Evolutionary conservation across 495 filamentous ascomycete species (phyloP), one percentile per base, ranked within the genome.

Genomic region (Daldinia vernicosa): DNA sequence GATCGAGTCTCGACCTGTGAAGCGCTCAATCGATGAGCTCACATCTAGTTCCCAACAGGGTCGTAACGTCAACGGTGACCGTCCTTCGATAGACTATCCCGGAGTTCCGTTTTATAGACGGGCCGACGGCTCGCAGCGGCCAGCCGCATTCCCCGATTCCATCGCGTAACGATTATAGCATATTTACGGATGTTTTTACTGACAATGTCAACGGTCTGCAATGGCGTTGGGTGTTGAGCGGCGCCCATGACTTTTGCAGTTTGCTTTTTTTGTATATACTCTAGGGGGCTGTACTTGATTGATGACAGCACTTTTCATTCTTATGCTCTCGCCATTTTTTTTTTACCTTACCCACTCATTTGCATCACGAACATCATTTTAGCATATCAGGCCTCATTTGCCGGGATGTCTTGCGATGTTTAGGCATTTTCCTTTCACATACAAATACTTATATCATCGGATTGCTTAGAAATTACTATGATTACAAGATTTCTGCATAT

Each of bases 21-120:
- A 77, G 17, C 73, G 75, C 32, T 60, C 70, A 2, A 75, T 75
- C n/a, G 75, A 77, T 12, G 73, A 77, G 15, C 74, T 77, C 22
- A 63, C 66, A n/a, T 14, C 68, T 6, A 66, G 51, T n/a, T 72
- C 64, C 24, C 74, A 76, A 45, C 64, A 72, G 37, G 70, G 74
- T 43, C 75, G 75, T 17, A 72, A 70, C 35, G 60, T 76, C 3
- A 71, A 73, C 30, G 75, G 75, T 15, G 68, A 76, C 14, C 70
- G 73, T 12, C 63, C 74, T 19, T 63, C 68, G 17, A 70, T 77
- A 60, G 64, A 66, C 37, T 71, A 74, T 15, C 57, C 66, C 12
- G 65, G 64, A 0, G 61, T 72, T 9, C 57, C 65, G 2, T 62
- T 68, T 9, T 77, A 77, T 50, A 72, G 69, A 28, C 52, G 75